Evolutionary conservation across 148 eudicot species (phyloP), one percentile per base, ranked within the genome.

Genomic region (Arctostaphylos glauca): DNA sequence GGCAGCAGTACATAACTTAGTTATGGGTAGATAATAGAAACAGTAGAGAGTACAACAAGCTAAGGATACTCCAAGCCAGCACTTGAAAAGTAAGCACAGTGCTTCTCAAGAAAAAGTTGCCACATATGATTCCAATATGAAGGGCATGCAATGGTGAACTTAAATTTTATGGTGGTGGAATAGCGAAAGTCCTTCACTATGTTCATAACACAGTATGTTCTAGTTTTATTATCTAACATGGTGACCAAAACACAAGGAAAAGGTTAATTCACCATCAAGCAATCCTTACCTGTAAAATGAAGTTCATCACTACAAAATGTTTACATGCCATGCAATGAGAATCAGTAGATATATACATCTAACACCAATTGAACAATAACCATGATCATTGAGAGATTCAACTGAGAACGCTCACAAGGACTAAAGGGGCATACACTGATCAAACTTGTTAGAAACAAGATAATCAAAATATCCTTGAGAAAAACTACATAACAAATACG

Each of bases 401-500:
- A 59, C 9, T n/a, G 9, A 59, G 62, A 58, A 58, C 62, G 6
- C n/a, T 58, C 5, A 18, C 62, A 58, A 58, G 62, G 62, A 58
- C 62, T 58, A 0, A 31, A 31, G 38, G 38, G 38, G 38, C 38
- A 31, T 31, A 31, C 38, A 31, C 38, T 31, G 38, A 31, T 31
- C 62, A 58, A 58, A 15, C 76, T 43, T 72, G 12, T 46, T n/a
- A 5, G 16, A 74, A 46, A n/a, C 50, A 74, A 74, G 44, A 31
- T 6, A 74, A 74, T 19, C 54, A 74, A 74, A 52, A n/a, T 8
- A 19, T 21, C 13, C 50, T 16, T 16, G 50, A 47, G 10, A 46
- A 73, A 44, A 73, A 44, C 52, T 73, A 73, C 54, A 7, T 47
- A 19, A 44, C 38, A 0, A 31, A 31, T 49, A 84, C 98, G 73